Percentiles rank a stretch among this genome's conserved stretches.
Conservation (phyloP, 2,329 filamentous ascomycete genomes). For the Aureobasidium sp. region DNA sequence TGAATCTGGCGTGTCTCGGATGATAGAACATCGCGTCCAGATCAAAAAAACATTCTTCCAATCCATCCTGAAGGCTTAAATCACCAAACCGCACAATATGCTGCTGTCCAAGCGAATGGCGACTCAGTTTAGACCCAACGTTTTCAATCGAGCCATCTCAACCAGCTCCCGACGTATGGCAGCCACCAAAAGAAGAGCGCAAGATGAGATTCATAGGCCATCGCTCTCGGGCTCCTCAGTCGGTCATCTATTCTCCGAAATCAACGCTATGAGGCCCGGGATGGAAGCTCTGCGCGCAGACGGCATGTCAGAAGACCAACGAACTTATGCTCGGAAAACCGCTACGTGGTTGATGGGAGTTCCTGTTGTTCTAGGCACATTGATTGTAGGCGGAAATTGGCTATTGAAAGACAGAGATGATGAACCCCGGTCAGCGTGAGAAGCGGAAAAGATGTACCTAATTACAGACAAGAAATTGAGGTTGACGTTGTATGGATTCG, state of each 20-base stretch:
- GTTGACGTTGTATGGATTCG: neutral
- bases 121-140: neutral
- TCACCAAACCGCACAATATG: neutral
- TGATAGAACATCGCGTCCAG: neutral
- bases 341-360: constrained; percentile 21
- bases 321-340: constrained; percentile 18
- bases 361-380: constrained; percentile 18
- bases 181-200: neutral
- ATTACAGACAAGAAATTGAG: neutral
- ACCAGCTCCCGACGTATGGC: neutral
- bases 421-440: neutral
- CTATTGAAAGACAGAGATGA: neutral
- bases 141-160: neutral
- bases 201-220: constrained; percentile 21
- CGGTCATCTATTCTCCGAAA: constrained; percentile 25
- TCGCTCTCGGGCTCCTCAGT: constrained; percentile 24
- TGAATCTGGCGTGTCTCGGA: neutral
- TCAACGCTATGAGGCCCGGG: constrained; percentile 24
- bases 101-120: neutral
- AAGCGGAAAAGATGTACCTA: neutral
- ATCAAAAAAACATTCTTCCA: neutral
- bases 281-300: constrained; percentile 23
- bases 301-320: constrained; percentile 25
- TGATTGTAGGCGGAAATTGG: constrained; percentile 17
- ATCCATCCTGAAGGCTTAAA: neutral